Base-by-base conservation (phyloP, 2,329 filamentous ascomycete genomes). In the Cercospora janseana region DNA sequence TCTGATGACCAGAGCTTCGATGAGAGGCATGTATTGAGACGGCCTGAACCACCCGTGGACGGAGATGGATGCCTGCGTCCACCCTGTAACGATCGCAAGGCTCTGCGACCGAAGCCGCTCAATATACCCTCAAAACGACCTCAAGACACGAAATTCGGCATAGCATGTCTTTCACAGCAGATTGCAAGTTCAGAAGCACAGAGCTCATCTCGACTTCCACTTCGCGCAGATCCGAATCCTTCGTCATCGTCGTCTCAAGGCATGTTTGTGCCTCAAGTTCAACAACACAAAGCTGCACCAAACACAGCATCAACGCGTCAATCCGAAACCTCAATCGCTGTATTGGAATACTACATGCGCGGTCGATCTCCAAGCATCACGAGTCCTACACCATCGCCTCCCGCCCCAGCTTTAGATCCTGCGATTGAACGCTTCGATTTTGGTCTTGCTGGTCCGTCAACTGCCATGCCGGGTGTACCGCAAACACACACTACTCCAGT, bases 281-380 rank as follows among this genome's bases (percentile, higher is more conserved):
- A 7, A 8, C 37, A 31, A 28, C 37, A 42, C 13, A 38, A 48
- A 23, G 34, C 41, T 4, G 52, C 58, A 4, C 56, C 54, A 7
- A 58, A 54, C 13, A 44, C 54, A 3, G 29, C 53, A 12, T 62
- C 62, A 29, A 51, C 56, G 7, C 46, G 54, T 18, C 60, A 59
- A 27, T 65, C 63, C 2, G 62, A 64, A 43, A 57, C 62, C 31
- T 65, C 63, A 4, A 55, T 63, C 15, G 63, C 62, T 4, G 59
- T 66, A n/a, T 27, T 65, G 23, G 64, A 66, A 40, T 65, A 61
- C 43, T 65, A 65, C 40, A 59, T 59, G 7, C 41, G 55, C 13
- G 60, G 60, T 31, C 49, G 46, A n/a, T n/a, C n/a, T 15, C 57
- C 57, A 5, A 56, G 60, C 3, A 43, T 51, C 10, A 21, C 57